Evolutionary conservation across 345 rosid species (phyloP), one percentile per base, ranked within the genome.

Genomic region (Pistacia integerrima): DNA sequence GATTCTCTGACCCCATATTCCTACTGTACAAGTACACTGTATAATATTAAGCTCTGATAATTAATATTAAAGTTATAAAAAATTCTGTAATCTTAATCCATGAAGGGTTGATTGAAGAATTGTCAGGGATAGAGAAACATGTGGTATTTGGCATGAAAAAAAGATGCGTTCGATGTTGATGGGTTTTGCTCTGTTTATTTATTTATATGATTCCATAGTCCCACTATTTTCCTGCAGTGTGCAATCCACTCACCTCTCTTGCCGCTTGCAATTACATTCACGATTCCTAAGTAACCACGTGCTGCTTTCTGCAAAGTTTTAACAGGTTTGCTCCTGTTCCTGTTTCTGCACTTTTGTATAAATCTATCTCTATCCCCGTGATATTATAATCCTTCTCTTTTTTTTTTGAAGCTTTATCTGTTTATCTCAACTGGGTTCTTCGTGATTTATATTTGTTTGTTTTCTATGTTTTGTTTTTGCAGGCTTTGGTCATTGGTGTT

Each of bases 361-460:
- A 41, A 41, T 41, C 8, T 41, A 41, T 6, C 46, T 41, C 8
- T 41, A 41, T 6, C 46, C 46, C 33, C 67, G 5, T 30, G 62
- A 9, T 8, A 73, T 63, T 12, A 8, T 67, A n/a, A 28, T 41
- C 2, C 35, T 54, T 59, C 4, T 30, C 33, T 30, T 30, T 36
- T 11, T 11, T 28, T 74, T 65, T n/a, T 5, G 22, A 0, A 22
- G 51, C 46, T 11, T 68, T 61, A 14, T 56, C 64, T 64, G 57
- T 28, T 76, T 68, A 61, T 63, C 67, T 65, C 61, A 20, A 69
- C 35, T 69, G 78, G 75, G 70, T 64, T 78, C 14, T 76, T 55
- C 25, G 16, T 78, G 22, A 57, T 73, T 62, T 79, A 30, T 11
- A 3, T 4, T 30, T 48, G 38, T 8, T 41, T 1, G 10, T 46